phyloP scores from a whole-genome alignment of 2,329 filamentous ascomycete genomes.

The Orbilia quercus region DNA sequence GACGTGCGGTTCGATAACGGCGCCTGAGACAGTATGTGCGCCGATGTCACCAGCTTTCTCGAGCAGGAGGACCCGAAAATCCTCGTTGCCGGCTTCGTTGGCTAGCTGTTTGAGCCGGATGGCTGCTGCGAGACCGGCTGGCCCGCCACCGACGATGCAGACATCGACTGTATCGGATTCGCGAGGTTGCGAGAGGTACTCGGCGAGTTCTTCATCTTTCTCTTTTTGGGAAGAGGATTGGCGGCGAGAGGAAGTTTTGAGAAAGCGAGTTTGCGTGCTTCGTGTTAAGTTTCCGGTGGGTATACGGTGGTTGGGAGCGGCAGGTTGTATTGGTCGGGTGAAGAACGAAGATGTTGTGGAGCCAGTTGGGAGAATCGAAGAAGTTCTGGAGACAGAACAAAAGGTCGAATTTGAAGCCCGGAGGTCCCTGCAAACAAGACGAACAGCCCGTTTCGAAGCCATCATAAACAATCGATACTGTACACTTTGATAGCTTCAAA shows the following conservation, averaged over 20 bases:
- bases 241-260: conserved; percentile 38
- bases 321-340: conserved; percentile 18
- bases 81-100: conserved; percentile 92
- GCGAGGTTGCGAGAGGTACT: conserved; percentile 67
- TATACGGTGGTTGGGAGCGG: conserved; percentile 6
- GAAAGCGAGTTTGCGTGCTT: conserved; percentile 25
- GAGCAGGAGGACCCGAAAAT: conserved; percentile 89
- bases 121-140: conserved; percentile 88
- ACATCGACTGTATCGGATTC: conserved; percentile 96
- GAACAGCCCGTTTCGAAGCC: conserved; percentile 52
- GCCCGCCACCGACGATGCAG: conserved; percentile 95
- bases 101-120: conserved; percentile 96
- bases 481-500: background rate
- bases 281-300: background rate
- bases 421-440: conserved; percentile 47
- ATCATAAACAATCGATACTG: conserved; percentile 25
- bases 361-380: conserved; percentile 30
- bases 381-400: conserved; percentile 21
- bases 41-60: conserved; percentile 97
- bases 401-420: conserved; percentile 27
- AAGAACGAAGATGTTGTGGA: conserved; percentile 37
- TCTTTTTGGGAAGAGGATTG: conserved; percentile 33
- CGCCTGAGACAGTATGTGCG: conserved; percentile 93
- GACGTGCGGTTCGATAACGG: conserved; percentile 89
- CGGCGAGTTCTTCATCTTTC: conserved; percentile 22